A percentile compares a stretch with the other conserved stretches of the same genome.
Conservation (phyloP, 352 stramenopile genomes). For the Globisporangium acanthophoron region DNA sequence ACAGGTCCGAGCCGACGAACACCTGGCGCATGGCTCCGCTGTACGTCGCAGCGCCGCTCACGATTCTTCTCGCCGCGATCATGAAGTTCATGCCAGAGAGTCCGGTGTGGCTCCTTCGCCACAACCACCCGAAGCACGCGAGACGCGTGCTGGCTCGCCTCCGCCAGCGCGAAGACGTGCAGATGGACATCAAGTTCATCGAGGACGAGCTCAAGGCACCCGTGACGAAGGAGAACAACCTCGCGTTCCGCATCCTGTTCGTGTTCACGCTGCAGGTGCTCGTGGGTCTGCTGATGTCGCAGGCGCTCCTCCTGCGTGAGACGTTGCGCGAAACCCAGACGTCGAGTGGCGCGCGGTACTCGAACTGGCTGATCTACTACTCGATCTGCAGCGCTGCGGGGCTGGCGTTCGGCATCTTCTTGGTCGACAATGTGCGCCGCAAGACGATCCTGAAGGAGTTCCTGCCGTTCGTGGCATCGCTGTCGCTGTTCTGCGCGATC, state of each 20-base stretch:
- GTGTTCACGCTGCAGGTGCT: constrained; percentile 56
- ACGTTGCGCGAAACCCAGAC: constrained; percentile 25
- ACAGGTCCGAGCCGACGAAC: constrained; percentile 29
- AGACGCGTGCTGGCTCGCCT: constrained; percentile 46
- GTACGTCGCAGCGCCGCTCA: constrained; percentile 50
- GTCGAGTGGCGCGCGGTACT: constrained; percentile 23
- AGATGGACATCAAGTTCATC: constrained; percentile 47
- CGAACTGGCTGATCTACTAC: constrained; percentile 54
- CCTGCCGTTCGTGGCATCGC: constrained; percentile 57
- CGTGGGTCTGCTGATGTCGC: constrained; percentile 65
- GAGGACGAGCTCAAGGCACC: constrained; percentile 48
- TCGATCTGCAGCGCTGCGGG: constrained; percentile 39
- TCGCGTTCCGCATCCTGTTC: constrained; percentile 59
- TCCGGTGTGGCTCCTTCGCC: constrained; percentile 64
- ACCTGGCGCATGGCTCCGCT: constrained; percentile 63
- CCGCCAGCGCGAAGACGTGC: constrained; percentile 65
- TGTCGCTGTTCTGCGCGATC: constrained; percentile 57
- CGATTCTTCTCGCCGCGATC: constrained; percentile 47
- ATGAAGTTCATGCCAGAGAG: constrained; percentile 76
- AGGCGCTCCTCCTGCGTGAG: constrained; percentile 46
- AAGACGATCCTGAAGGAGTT: constrained; percentile 90
- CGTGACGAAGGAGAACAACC: constrained; percentile 35
- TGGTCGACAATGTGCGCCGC: constrained; percentile 79
- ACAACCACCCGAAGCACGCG: constrained; percentile 52
- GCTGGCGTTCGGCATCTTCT: constrained; percentile 66